Evolutionary conservation across 2,329 filamentous ascomycete species (phyloP).

Genomic region (Pezicula neosporulosa): DNA sequence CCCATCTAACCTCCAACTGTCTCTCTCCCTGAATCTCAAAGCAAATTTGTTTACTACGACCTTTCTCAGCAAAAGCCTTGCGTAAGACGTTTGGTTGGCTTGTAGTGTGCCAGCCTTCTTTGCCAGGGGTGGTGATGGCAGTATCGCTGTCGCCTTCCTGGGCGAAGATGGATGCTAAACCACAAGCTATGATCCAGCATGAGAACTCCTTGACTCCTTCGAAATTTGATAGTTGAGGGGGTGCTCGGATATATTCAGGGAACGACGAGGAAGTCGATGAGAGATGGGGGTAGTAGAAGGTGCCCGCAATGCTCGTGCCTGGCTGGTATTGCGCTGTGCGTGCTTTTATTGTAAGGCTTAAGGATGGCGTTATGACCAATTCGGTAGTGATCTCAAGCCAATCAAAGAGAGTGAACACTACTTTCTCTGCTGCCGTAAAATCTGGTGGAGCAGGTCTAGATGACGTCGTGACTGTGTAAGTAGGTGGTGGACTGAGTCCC

Average conservation of each 20-base stretch:
- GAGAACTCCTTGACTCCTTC: conserved; percentile 20
- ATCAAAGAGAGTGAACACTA: conserved; percentile 36
- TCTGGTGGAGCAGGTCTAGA: conserved; percentile 13
- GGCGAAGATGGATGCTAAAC: conserved; percentile 12
- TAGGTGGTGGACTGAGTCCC: conserved; percentile 19
- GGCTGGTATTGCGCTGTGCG: conserved; percentile 16
- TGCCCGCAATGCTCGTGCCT: conserved; percentile 2
- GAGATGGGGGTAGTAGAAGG: conserved; percentile 11
- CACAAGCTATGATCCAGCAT: conserved; percentile 19
- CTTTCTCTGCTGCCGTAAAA: conserved; percentile 30
- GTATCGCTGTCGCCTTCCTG: neutral
- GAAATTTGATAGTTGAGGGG: conserved; percentile 8
- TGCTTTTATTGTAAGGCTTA: conserved; percentile 33
- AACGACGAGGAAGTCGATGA: conserved; percentile 13
- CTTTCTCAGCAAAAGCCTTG: neutral
- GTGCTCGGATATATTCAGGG: conserved; percentile 12
- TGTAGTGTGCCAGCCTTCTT: conserved; percentile 11
- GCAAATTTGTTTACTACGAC: neutral
- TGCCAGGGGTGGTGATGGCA: neutral
- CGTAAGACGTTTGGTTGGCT: conserved; percentile 13
- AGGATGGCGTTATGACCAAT: conserved; percentile 29
- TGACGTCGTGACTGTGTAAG: conserved; percentile 19
- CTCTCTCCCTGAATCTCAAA: neutral
- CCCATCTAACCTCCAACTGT: conserved; percentile 1
- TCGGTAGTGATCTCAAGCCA: conserved; percentile 38